Evolutionary conservation across 1,139 yeast genomes (phyloP).

Genomic region (Candida smagusa): DNA sequence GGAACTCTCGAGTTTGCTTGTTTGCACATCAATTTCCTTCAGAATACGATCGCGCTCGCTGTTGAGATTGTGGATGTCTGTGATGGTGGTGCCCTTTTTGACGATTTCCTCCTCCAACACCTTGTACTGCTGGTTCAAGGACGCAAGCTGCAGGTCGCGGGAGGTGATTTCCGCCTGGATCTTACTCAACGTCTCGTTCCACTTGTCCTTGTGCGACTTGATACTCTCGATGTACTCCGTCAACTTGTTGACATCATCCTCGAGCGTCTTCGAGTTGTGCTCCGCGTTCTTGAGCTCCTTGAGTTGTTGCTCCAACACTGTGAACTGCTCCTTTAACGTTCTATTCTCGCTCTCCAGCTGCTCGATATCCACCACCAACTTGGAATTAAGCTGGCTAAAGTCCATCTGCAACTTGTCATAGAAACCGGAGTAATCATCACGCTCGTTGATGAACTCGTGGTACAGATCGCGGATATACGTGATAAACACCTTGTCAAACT

Average conservation of each 20-base stretch:
- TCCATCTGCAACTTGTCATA: constrained; percentile 56
- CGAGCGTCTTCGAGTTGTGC: constrained; percentile 60
- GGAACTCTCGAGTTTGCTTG: constrained; percentile 37
- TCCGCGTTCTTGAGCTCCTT: constrained; percentile 43
- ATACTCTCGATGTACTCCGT: constrained; percentile 67
- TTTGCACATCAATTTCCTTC: constrained; percentile 51
- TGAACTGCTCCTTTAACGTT: constrained; percentile 29
- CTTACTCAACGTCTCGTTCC: constrained; percentile 57
- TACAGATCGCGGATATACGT: constrained; percentile 67
- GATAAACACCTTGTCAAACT: constrained; percentile 59
- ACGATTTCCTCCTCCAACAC: constrained; percentile 47
- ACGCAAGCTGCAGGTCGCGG: constrained; percentile 42
- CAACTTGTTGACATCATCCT: constrained; percentile 69
- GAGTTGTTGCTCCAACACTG: constrained; percentile 22
- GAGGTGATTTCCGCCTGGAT: constrained; percentile 52
- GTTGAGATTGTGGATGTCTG: constrained; percentile 60
- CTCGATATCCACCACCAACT: constrained; percentile 35
- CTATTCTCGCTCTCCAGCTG: constrained; percentile 43
- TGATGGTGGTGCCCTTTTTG: constrained; percentile 56
- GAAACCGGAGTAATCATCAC: constrained; percentile 56
- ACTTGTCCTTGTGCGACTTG: constrained; percentile 60
- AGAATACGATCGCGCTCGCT: constrained; percentile 59
- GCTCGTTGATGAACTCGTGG: constrained; percentile 59
- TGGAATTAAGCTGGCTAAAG: constrained; percentile 40
- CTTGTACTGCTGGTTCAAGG: constrained; percentile 43